Conservation (phyloP, 2,329 filamentous ascomycete genomes). For the Myriosclerotinia curreyana region DNA sequence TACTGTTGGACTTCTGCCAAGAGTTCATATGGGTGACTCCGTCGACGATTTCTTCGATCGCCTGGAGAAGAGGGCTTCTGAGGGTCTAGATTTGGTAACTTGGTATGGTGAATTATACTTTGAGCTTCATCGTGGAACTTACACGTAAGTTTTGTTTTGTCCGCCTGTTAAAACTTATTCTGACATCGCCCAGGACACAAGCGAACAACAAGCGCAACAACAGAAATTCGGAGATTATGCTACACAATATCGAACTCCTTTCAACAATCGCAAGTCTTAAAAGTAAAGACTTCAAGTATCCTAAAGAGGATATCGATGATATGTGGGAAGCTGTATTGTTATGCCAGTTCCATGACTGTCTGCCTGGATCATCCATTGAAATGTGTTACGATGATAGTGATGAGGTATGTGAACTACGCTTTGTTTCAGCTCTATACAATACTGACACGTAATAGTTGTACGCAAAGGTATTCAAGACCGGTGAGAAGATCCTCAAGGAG, state of each 20-base stretch:
- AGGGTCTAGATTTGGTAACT: slow-evolving; percentile 69
- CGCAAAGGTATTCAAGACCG: slow-evolving; percentile 74
- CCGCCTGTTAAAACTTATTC: neutral
- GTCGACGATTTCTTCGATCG: slow-evolving; percentile 93
- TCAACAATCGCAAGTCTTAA: slow-evolving; percentile 79
- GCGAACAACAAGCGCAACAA: slow-evolving; percentile 97
- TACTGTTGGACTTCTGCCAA: slow-evolving; percentile 75
- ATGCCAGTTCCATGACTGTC: slow-evolving; percentile 96
- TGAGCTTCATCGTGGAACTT: slow-evolving; percentile 93
- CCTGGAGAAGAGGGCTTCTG: slow-evolving; percentile 69
- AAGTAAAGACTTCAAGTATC: slow-evolving; percentile 72
- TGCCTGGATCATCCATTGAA: slow-evolving; percentile 91
- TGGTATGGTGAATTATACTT: slow-evolving; percentile 99
- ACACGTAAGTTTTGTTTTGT: slow-evolving; percentile 52
- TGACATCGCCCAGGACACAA: slow-evolving; percentile 56
- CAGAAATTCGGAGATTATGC: slow-evolving; percentile 75
- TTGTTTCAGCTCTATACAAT: slow-evolving; percentile 15
- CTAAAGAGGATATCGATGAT: slow-evolving; percentile 86
- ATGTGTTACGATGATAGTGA: slow-evolving; percentile 98
- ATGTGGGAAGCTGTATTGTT: slow-evolving; percentile 94
- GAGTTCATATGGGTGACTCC: slow-evolving; percentile 81
- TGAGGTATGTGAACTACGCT: slow-evolving; percentile 49
- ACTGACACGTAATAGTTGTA: slow-evolving; percentile 60
- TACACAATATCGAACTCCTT: slow-evolving; percentile 84
- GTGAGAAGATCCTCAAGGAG: slow-evolving; percentile 67